Evolutionary conservation across 129 eudicot species (phyloP).

Genomic region (Flaveria ramosissima): DNA sequence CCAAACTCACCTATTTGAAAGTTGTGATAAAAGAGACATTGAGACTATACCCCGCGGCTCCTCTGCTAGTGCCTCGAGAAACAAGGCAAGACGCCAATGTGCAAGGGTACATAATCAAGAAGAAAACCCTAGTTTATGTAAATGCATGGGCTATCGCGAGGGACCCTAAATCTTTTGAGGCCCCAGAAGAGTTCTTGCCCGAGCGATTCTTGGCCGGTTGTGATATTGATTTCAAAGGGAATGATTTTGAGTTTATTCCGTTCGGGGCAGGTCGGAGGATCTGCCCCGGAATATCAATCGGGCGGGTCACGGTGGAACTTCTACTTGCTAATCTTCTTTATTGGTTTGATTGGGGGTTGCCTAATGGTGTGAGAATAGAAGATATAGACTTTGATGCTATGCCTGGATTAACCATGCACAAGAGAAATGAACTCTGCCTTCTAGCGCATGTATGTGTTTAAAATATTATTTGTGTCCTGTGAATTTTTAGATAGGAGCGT

Average conservation of each 20-base stretch:
- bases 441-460: conserved; percentile 17
- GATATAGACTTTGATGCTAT: conserved; percentile 37
- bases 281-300: conserved; percentile 43
- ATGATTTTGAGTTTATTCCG: conserved; percentile 36
- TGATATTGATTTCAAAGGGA: conserved; percentile 38
- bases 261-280: conserved; percentile 42
- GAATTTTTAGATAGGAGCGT: too few relatives aligned
- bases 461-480: not conserved
- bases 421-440: conserved; percentile 38
- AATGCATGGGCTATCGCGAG: conserved; percentile 42
- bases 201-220: conserved; percentile 38
- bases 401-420: conserved; percentile 47
- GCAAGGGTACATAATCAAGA: conserved; percentile 25
- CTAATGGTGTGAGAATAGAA: conserved; percentile 39
- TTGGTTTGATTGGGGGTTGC: conserved; percentile 41
- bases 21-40: conserved; percentile 36
- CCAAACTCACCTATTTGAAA: conserved; percentile 31
- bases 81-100: conserved; percentile 18
- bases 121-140: conserved; percentile 35
- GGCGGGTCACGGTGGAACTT: conserved; percentile 26
- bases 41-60: conserved; percentile 39
- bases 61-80: conserved; percentile 36
- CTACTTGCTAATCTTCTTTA: conserved; percentile 39
- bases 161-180: conserved; percentile 40
- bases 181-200: conserved; percentile 38